Evolutionary conservation across 2,329 filamentous ascomycete genomes (phyloP), one percentile per base, ranked within the genome.

Genomic region (Hypomyces rosellus): DNA sequence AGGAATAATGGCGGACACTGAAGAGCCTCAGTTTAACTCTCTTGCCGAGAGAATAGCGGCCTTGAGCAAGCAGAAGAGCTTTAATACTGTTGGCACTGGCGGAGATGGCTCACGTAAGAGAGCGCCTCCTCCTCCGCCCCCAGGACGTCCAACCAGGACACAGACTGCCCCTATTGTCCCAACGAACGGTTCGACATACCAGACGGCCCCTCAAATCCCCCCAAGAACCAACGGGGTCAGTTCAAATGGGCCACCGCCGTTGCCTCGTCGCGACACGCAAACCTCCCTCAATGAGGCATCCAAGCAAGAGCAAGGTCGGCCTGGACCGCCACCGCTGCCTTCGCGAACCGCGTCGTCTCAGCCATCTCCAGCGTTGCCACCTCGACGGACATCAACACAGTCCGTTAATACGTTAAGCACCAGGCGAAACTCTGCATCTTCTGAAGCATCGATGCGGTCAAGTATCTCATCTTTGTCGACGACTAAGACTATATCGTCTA

Each of bases 21-120:
- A 83, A 58, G 81, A 84, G 61, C 80, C 80, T 37, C 77, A 77
- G 54, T 84, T 81, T 64, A 81, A 71, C 52, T 77, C 76, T 7
- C 72, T 85, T 22, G 75, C 78, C 4, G 80, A 84, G 64, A 74
- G 82, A 47, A 85, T 85, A 55, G 81, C 81, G 9, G 82, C 82
- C 30, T 72, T 85, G 55, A 84, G 84, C 57, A 69, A 71, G 60
- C 76, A 84, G 64, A 79, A 80, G 65, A 79, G 78, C 69, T 80
- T 84, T 68, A 69, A 69, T 48, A 54, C 16, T 20, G 43, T 37
- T 45, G 53, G 53, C 13, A 50, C 48, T 51, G 59, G 67, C 13
- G 66, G 69, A 18, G 64, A 65, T 48, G 66, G 72, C 20, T 69
- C 72, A 22, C 75, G 74, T 73, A 77, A 54, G 49, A 55, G 63